Base-by-base conservation (phyloP, 441 rosid species). In the Populus trichocarpa region DNA sequence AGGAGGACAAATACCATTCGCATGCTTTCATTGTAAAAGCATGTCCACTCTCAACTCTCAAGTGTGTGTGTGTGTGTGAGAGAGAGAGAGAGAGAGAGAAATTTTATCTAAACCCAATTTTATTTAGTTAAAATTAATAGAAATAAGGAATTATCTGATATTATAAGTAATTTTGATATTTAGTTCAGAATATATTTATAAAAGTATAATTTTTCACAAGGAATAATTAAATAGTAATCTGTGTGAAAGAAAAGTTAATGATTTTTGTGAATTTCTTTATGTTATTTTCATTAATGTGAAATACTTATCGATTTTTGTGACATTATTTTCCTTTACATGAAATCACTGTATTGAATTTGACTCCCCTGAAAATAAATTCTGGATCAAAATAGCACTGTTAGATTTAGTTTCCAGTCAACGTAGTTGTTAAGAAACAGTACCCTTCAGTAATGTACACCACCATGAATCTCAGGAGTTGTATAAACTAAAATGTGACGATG, bases 391-490 rank as follows among this genome's bases (percentile, higher is more conserved):
- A 22, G 61, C 61, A 53, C 61, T 53, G 22, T 18, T 18, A 53
- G 61, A 53, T 53, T 53, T 53, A 53, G 9, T 53, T 53, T 53
- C 22, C 61, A 53, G 61, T 53, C 9, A 53, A 18, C 8, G n/a
- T 53, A 53, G 61, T 46, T 46, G 57, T 1, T 50, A 50, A 18
- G 61, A 5, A 53, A 53, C 61, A 16, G 61, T 53, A 53, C 61
- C 61, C n/a, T 53, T 53, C n/a, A 53, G 61, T 5, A 53, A 18
- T 53, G n/a, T 5, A 53, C 57, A 50, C 57, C 50, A 42, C 14
- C 61, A 53, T 53, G 61, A 53, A 53, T 53, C 22, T 53, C 61
- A 66, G 76, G 76, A 32, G 25, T 70, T 72, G 8, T 50, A 67
- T 65, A 77, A 22, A 74, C 9, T 30, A 36, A 23, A 75, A 38